A percentile compares a stretch with the other conserved stretches of the same genome.
Evolutionary conservation across 1,284 basidiomycete genomes (phyloP).

Genomic region (Fomitopsis betulina): DNA sequence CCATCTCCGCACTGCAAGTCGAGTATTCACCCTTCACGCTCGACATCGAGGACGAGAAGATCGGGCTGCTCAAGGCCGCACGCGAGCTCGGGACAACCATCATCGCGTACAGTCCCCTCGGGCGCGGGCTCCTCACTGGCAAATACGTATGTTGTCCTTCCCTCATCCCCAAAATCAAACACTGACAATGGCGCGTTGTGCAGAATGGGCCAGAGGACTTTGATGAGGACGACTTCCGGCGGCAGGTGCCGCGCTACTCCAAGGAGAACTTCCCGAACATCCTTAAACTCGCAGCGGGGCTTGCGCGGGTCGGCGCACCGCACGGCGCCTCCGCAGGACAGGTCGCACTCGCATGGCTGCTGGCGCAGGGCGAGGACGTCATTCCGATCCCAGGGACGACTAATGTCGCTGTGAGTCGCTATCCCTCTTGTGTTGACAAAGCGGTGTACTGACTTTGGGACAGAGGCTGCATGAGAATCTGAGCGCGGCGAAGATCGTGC

Average conservation of each 20-base stretch:
- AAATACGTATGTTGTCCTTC: conserved; percentile 31
- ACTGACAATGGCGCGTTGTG: background rate
- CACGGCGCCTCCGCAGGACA: conserved; percentile 36
- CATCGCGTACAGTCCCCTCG: conserved; percentile 60
- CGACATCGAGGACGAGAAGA: conserved; percentile 45
- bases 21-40: conserved; percentile 62
- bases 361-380: conserved; percentile 32
- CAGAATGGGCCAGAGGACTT: conserved; percentile 33
- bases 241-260: conserved; percentile 32
- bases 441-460: background rate
- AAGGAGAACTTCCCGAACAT: conserved; percentile 43
- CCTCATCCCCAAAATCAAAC: background rate
- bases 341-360: conserved; percentile 41
- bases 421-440: background rate
- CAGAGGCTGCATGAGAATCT: conserved; percentile 42
- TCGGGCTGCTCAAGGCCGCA: conserved; percentile 43
- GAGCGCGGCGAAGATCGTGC: conserved; percentile 25
- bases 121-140: conserved; percentile 60
- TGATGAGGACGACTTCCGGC: conserved; percentile 42
- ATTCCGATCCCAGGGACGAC: conserved; percentile 37
- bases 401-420: conserved; percentile 15
- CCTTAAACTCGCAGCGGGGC: conserved; percentile 34
- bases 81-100: conserved; percentile 50
- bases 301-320: conserved; percentile 29
- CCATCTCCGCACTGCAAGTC: conserved; percentile 58